Base-by-base conservation (phyloP, 208 protist genomes). In the Jaenimonas drosophilae region DNA sequence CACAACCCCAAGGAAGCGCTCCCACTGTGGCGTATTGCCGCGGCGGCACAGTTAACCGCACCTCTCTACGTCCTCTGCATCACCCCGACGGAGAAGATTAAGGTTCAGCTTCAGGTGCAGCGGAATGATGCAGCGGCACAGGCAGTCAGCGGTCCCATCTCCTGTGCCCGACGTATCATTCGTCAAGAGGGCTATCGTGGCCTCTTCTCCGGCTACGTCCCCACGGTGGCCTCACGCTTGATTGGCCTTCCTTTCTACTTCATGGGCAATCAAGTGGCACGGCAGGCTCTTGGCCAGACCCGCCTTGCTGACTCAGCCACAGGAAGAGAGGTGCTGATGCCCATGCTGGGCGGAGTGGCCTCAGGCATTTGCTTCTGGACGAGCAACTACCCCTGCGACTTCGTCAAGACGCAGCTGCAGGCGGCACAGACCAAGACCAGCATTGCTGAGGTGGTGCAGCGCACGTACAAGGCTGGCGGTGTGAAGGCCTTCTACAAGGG, bases 211-310 rank as follows among this genome's bases (percentile, higher is more conserved):
- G 77, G 77, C 28, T 87, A 82, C 66, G 53, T 67, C 23, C 62
- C 73, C 2, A 82, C 64, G 1, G 34, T 72, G n/a, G 62, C 67
- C 42, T 76, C 72, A 4, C 64, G 70, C 4, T 45, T 82, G 14
- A 67, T 82, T 29, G 77, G 77, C 5, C 46, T 87, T n/a, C 78
- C 78, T 11, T 82, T 79, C 42, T 82, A 83, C 48, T 88, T 88
- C 45, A 51, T 60, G 37, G 64, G 65, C 2, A 83, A 73, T 52
- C 66, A 81, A 34, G 37, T 55, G 19, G 49, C 64, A 2, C 45
- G 54, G 4, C 23, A 50, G 3, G 25, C 41, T 5, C 38, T 87
- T 32, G 42, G 55, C 1, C 32, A 40, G 16, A 59, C 43, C 2
- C 45, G 32, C 0, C 37, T 68, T 5, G 49, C 53, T 16, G 37